Evolutionary conservation across 805 yeast genomes (phyloP).

Genomic region (Kodamaea restingae): DNA sequence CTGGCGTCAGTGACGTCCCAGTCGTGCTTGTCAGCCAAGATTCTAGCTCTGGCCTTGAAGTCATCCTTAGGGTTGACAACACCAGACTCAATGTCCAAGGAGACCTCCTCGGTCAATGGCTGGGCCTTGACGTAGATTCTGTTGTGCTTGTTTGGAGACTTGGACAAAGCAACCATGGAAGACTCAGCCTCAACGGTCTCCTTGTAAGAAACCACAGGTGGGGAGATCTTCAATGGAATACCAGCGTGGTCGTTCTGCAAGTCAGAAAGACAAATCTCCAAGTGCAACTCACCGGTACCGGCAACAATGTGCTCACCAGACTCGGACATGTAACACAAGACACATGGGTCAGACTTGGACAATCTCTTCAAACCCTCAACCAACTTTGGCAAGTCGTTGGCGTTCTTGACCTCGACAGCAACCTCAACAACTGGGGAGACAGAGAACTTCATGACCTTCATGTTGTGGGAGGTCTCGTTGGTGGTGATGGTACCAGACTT

Average conservation of each 20-base stretch:
- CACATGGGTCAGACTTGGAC: constrained; percentile 99
- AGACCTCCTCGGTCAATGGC: constrained; percentile 91
- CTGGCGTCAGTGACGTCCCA: constrained; percentile 99
- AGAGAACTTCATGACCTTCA: constrained; percentile 99
- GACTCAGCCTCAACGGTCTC: constrained; percentile 96
- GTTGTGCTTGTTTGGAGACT: constrained; percentile 99
- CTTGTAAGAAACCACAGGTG: constrained; percentile 98
- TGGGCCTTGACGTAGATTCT: constrained; percentile 97
- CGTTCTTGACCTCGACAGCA: constrained; percentile 99
- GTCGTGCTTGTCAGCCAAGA: constrained; percentile 97
- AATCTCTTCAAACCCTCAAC: constrained; percentile 99
- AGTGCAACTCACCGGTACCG: constrained; percentile 99
- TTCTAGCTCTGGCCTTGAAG: constrained; percentile 98
- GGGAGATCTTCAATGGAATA: constrained; percentile 95
- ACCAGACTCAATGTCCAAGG: constrained; percentile 90
- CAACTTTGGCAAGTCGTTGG: constrained; percentile 97
- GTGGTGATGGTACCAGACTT: constrained; percentile 99
- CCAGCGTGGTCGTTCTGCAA: constrained; percentile 99
- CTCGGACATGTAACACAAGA: constrained; percentile 77
- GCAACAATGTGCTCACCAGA: constrained; percentile 99
- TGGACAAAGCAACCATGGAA: constrained; percentile 92
- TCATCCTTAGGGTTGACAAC: constrained; percentile 92
- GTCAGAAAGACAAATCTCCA: constrained; percentile 95
- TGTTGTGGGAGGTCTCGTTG: constrained; percentile 94
- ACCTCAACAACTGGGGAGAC: constrained; percentile 99